Evolutionary conservation across 371 early-diverging fungal genomes (phyloP), one percentile per base, ranked within the genome.

Genomic region (Mortierella sp.): DNA sequence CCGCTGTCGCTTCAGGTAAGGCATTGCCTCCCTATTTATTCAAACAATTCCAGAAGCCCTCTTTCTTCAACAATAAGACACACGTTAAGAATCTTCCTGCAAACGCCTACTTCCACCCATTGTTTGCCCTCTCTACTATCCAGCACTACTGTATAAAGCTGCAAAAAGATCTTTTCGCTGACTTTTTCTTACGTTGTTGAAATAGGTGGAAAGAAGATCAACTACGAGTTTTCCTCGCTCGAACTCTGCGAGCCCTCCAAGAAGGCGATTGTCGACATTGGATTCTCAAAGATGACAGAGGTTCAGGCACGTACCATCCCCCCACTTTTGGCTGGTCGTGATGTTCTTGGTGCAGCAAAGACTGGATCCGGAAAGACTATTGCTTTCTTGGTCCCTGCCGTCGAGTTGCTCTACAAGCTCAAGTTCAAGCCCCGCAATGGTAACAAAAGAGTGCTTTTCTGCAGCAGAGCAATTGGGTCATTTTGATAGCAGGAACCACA

Each of bases 331-430:
- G 95, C 97, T 30, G 99, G 99, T 59, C 92, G 96, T 47, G 99
- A 99, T 90, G 95, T 99, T 43, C 87, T 99, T 54, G 99, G 99
- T 47, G 98, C 99, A 64, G 99, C 99, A 40, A 97, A 98, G 85
- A 99, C 99, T 1, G 99, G 99, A 26, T 94, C 95, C 24, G 99
- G 99, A 64, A 99, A 99, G 87, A 99, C 99, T 16, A 90, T 99
- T 57, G 95, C 99, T 16, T 99, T 99, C 87, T 85, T 99, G 79
- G 91, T 99, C 43, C 99, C 99, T 51, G 97, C 97, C 20, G 87
- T 99, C 54, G 98, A 99, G 80, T 78, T 96, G 68, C 87, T 99
- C 37, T 88, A 90, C 72, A 93, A 88, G 70, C 87, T 96, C 75
- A 80, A 80, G 75, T 92, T 93, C 75, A 98, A 98, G 89, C 96